Base-by-base conservation (phyloP, 257 asterid species). In the Lithospermum erythrorhizon region DNA sequence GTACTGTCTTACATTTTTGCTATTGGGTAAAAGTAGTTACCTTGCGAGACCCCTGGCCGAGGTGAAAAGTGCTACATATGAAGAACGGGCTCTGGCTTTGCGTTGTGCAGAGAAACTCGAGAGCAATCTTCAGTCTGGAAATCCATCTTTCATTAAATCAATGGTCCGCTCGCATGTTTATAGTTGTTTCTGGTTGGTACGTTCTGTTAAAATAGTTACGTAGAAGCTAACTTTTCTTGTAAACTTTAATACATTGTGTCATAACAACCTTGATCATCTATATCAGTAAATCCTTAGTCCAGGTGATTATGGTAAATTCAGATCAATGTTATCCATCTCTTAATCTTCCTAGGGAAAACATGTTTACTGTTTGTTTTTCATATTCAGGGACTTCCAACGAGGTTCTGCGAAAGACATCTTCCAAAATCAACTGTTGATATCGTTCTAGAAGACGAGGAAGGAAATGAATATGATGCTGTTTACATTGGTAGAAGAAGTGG, bases 131-230 rank as follows among this genome's bases (percentile, higher is more conserved):
- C 75, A 72, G 63, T 67, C 80, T 49, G 84, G 49, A 60, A 70
- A 81, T 55, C 95, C 95, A 55, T 81, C 85, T 20, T 87, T 87
- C 27, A 73, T 90, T 62, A 90, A 87, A 75, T 79, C 95, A 61
- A 87, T 90, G 97, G 76, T 84, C 53, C 85, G 95, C 14, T 87
- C 97, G 41, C 97, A 90, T 68, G 97, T 90, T n/a, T 90, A 87
- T 58, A 87, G 95, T 63, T 87, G 97, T 72, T 90, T 87, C 79
- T 87, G 97, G 97, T 62, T 90, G 95, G 97, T 90, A 73, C 78
- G 95, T 82, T 57, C 11, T 59, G 20, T 16, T 27, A 16, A 55
- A 9, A 47, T 64, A 21, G 18, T 56, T 58, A 60, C 64, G 61
- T 57, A 41, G 16, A 17, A 37, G 62, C 20, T 41, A 14, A 41